Conservation (phyloP, 2,329 filamentous ascomycete species). For the Chaetomium globosum region DNA sequence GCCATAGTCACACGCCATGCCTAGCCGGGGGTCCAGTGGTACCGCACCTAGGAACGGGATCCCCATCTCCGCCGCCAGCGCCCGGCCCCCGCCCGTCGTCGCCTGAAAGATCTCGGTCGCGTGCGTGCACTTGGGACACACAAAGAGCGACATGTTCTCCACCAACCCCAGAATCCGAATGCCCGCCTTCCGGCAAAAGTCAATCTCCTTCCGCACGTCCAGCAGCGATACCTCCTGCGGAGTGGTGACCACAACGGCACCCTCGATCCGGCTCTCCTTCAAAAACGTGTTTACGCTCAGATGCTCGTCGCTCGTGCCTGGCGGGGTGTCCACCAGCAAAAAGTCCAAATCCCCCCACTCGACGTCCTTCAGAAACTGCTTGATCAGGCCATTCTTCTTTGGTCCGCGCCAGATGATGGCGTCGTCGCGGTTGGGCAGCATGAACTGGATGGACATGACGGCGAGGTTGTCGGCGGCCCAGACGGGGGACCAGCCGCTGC, state of each 20-base stretch:
- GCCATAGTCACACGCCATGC: slow-evolving; percentile 95
- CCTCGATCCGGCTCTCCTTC: slow-evolving; percentile 88
- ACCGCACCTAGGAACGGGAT: slow-evolving; percentile 89
- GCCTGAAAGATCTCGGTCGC: slow-evolving; percentile 84
- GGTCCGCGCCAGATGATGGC: slow-evolving; percentile 96
- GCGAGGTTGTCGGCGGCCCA: slow-evolving; percentile 94
- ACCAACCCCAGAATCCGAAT: slow-evolving; percentile 87
- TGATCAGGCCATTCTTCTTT: slow-evolving; percentile 98
- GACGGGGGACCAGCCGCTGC: slow-evolving; percentile 88
- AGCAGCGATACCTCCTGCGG: slow-evolving; percentile 91
- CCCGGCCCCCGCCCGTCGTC: slow-evolving; percentile 83
- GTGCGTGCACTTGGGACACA: slow-evolving; percentile 88
- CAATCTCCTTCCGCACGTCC: slow-evolving; percentile 95
- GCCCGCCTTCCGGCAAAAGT: slow-evolving; percentile 93
- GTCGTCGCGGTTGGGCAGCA: slow-evolving; percentile 91
- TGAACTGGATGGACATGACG: slow-evolving; percentile 98
- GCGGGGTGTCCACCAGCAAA: slow-evolving; percentile 90
- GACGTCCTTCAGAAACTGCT: slow-evolving; percentile 96
- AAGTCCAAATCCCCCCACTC: slow-evolving; percentile 97
- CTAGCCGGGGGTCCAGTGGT: slow-evolving; percentile 88
- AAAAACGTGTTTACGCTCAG: slow-evolving; percentile 89
- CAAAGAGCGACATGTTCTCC: slow-evolving; percentile 97
- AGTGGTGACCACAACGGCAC: slow-evolving; percentile 89
- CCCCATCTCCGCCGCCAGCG: slow-evolving; percentile 79
- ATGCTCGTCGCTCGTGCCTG: slow-evolving; percentile 94